These are phyloP conservation scores for Nigrospora sphaerica DNA, from an alignment of 2,329 filamentous ascomycete species.

Conservation along the genomic window DNA sequence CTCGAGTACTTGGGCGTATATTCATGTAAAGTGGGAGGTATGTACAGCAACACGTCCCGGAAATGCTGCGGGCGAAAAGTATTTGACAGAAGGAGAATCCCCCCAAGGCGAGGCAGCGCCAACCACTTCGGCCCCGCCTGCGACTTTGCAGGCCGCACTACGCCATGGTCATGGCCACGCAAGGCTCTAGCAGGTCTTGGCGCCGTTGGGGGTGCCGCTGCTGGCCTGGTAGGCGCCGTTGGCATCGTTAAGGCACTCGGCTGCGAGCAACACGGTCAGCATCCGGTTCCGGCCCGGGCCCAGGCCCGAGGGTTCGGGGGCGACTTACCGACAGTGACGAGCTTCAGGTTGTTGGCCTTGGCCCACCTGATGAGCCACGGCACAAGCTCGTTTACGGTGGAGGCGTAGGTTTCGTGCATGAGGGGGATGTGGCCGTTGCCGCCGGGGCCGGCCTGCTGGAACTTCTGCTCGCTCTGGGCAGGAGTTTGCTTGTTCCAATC, in stretches of 20 bases:
- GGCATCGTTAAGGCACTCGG: constrained; percentile 35
- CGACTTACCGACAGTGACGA: constrained; percentile 42
- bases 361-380: constrained; percentile 45
- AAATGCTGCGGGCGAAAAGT: no score
- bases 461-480: constrained; percentile 43
- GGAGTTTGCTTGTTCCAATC: constrained; percentile 51
- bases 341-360: constrained; percentile 35
- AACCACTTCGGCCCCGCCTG: no score
- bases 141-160: no score
- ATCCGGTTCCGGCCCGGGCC: neutral
- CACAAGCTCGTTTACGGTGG: constrained; percentile 40
- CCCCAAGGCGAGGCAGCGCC: no score
- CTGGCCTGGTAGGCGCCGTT: constrained; percentile 32
- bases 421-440: constrained; percentile 48
- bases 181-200: constrained; percentile 18
- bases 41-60: no score
- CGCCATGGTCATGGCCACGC: neutral
- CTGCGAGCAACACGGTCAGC: constrained; percentile 13
- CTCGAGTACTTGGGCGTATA: no score
- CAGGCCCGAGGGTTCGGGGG: neutral
- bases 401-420: constrained; percentile 47
- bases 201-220: constrained; percentile 27
- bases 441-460: constrained; percentile 33
- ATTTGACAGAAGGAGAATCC: no score
- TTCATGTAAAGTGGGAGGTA: no score